A percentile compares a stretch with the other conserved stretches of the same genome.
Evolutionary conservation across 176 grass and related monocot species (phyloP).

Genomic region (Tuctoria greenei): DNA sequence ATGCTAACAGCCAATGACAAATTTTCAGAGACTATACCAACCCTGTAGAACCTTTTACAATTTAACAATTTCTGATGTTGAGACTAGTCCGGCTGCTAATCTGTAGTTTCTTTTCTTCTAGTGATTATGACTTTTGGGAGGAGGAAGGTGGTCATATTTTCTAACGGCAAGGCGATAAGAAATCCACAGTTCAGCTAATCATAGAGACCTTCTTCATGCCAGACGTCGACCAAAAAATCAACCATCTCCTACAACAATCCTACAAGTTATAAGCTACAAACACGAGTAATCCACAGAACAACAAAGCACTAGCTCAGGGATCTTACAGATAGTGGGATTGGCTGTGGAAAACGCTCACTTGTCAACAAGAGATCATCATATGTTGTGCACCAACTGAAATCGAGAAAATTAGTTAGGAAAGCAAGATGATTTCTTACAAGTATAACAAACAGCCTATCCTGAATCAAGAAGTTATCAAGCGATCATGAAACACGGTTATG

Average conservation of each 20-base stretch:
- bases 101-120: slow-evolving; percentile 21
- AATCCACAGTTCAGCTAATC: slow-evolving; percentile 49
- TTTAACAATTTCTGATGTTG: slow-evolving; percentile 1
- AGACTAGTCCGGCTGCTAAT: not conserved
- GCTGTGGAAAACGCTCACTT: slow-evolving; percentile 56
- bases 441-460: not conserved
- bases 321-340: slow-evolving; percentile 81
- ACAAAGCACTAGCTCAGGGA: not conserved
- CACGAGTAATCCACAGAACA: not conserved
- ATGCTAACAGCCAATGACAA: not conserved
- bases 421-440: not conserved
- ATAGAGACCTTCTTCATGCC: slow-evolving; percentile 76
- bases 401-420: not conserved
- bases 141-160: slow-evolving; percentile 9
- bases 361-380: slow-evolving; percentile 79
- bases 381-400: slow-evolving; percentile 69
- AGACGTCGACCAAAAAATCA: slow-evolving; percentile 87
- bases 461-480: slow-evolving; percentile 9
- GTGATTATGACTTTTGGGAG: not conserved
- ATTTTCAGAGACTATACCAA: slow-evolving; percentile 30
- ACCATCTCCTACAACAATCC: slow-evolving; percentile 69
- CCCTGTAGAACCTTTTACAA: slow-evolving; percentile 3
- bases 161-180: not conserved
- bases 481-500: not conserved
- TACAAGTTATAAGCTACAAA: slow-evolving; percentile 8